Evolutionary conservation across 257 asterid genomes (phyloP).

Genomic region (Penstemon davidsonii): DNA sequence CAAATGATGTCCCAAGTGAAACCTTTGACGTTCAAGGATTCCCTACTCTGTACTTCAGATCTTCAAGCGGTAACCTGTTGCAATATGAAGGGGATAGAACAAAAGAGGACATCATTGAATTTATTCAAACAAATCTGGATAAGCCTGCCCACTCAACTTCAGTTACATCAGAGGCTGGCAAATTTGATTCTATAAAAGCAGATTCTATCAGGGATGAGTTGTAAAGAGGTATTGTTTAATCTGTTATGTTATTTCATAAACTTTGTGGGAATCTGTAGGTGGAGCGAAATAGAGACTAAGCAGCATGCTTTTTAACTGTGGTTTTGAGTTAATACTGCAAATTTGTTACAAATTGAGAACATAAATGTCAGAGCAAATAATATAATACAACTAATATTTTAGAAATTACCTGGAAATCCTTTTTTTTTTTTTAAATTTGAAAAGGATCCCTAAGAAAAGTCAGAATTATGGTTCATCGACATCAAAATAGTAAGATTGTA

Average conservation of each 20-base stretch:
- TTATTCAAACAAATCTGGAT: slow-evolving; percentile 52
- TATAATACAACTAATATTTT: too few species aligned
- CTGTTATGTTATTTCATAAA: background rate
- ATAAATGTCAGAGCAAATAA: too few species aligned
- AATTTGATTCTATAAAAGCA: slow-evolving; percentile 29
- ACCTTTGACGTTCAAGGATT: slow-evolving; percentile 63
- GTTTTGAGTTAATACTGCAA: background rate
- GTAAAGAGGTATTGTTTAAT: slow-evolving; percentile 37
- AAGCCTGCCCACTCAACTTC: slow-evolving; percentile 38
- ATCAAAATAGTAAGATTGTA: background rate
- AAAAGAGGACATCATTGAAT: slow-evolving; percentile 63
- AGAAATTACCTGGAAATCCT: background rate
- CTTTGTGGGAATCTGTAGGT: background rate
- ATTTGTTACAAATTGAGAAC: background rate
- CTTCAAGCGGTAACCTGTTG: slow-evolving; percentile 54
- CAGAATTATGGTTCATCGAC: too few species aligned
- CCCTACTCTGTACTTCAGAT: slow-evolving; percentile 79
- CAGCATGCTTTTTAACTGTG: background rate
- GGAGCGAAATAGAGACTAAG: background rate
- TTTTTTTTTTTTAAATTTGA: too few species aligned
- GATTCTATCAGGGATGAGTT: slow-evolving; percentile 66
- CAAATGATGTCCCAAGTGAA: slow-evolving; percentile 63
- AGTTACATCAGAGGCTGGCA: slow-evolving; percentile 24
- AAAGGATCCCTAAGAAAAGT: too few species aligned
- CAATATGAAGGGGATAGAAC: slow-evolving; percentile 64